Evolutionary conservation across 345 rosid species (phyloP).

Genomic region (Fremontodendron californicum): DNA sequence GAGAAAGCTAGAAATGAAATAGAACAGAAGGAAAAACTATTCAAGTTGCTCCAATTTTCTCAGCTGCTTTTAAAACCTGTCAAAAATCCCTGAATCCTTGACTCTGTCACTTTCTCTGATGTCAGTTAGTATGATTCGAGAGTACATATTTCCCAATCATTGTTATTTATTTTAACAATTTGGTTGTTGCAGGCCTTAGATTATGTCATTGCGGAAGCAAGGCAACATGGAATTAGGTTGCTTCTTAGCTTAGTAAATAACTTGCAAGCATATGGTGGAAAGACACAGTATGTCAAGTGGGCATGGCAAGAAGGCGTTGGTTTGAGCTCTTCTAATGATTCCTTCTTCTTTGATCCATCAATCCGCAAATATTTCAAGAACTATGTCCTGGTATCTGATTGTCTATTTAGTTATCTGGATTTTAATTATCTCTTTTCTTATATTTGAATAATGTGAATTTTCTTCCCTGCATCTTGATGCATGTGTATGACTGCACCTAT

Average conservation of each 20-base stretch:
- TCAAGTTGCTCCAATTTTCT: neutral
- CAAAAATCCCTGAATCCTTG: neutral
- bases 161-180: slow-evolving; percentile 3
- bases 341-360: slow-evolving; percentile 95
- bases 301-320: slow-evolving; percentile 98
- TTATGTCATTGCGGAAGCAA: slow-evolving; percentile 86
- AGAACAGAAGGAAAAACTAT: neutral
- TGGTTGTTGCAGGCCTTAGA: slow-evolving; percentile 74
- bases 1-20: neutral
- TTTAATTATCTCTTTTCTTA: neutral
- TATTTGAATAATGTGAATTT: slow-evolving; percentile 3
- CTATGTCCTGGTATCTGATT: slow-evolving; percentile 51
- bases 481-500: neutral
- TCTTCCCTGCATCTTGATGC: slow-evolving; percentile 6
- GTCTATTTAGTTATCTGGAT: neutral
- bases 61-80: neutral
- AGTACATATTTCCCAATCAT: neutral
- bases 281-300: slow-evolving; percentile 94
- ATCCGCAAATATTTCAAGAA: slow-evolving; percentile 81
- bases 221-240: slow-evolving; percentile 60
- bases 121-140: neutral
- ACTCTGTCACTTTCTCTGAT: neutral
- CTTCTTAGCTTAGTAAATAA: slow-evolving; percentile 88
- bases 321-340: slow-evolving; percentile 87
- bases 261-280: slow-evolving; percentile 87